Evolutionary conservation across 1,139 yeast species (phyloP).

Genomic region (Oligophagozyma castellii): DNA sequence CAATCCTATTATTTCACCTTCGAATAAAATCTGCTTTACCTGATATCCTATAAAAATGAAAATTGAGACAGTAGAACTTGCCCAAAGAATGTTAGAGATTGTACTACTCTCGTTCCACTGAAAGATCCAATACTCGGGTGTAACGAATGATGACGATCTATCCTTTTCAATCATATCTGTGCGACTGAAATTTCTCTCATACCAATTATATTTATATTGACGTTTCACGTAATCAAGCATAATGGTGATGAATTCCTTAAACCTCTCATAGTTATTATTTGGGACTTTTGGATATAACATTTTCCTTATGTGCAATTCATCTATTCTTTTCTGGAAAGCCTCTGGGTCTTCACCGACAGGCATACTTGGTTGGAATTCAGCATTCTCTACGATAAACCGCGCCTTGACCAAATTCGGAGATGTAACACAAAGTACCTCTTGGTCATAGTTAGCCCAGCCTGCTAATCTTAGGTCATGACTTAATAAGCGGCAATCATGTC

Average conservation of each 20-base stretch:
- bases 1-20: background rate
- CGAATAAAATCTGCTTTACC: background rate
- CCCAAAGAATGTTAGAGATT: slow-evolving; percentile 9
- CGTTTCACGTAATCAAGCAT: background rate
- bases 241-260: background rate
- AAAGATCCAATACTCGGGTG: slow-evolving; percentile 14
- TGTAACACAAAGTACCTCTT: slow-evolving; percentile 63
- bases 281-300: too few relatives aligned
- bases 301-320: background rate
- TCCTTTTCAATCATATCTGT: slow-evolving; percentile 1
- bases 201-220: slow-evolving; percentile 12
- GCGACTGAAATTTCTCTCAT: slow-evolving; percentile 7
- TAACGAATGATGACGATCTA: background rate
- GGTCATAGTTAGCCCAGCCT: slow-evolving; percentile 54
- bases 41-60: slow-evolving; percentile 2
- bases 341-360: too few relatives aligned
- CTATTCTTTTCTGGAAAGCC: background rate
- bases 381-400: slow-evolving; percentile 46
- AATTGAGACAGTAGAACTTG: slow-evolving; percentile 7
- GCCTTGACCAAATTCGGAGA: slow-evolving; percentile 48
- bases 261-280: background rate
- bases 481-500: slow-evolving; percentile 45
- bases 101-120: slow-evolving; percentile 3
- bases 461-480: slow-evolving; percentile 54
- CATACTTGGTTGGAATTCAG: background rate